Conservation (phyloP, 2,329 filamentous ascomycete species). For the Tolypocladium cylindrosporum region DNA sequence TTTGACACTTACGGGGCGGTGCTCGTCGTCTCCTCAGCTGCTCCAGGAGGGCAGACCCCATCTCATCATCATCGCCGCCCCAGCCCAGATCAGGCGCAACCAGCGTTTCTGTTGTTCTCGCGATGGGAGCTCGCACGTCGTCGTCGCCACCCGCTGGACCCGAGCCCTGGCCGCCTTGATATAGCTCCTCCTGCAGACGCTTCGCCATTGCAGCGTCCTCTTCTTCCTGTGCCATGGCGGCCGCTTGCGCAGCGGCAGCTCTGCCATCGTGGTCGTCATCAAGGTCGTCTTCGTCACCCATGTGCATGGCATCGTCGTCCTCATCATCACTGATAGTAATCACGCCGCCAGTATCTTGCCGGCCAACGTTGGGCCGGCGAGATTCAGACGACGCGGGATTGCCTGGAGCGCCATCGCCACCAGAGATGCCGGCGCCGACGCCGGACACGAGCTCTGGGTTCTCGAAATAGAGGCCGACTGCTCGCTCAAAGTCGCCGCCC, state of each 20-base stretch:
- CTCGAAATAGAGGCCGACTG: conserved; percentile 83
- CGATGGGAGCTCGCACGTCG: conserved; percentile 80
- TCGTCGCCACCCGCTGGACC: conserved; percentile 32
- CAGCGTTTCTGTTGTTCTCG: conserved; percentile 81
- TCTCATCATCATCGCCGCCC: conserved; percentile 31
- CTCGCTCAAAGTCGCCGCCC: conserved; percentile 75
- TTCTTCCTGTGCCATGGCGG: conserved; percentile 52
- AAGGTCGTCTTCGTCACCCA: conserved; percentile 14
- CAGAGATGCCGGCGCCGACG: conserved; percentile 21
- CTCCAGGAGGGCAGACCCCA: conserved; percentile 53
- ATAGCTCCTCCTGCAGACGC: conserved; percentile 85
- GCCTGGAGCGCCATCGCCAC: conserved; percentile 5
- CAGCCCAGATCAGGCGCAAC: conserved; percentile 55
- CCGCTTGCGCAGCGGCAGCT: conserved; percentile 28
- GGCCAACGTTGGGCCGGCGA: conserved; percentile 14
- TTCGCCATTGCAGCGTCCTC: conserved; percentile 92
- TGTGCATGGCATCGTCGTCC: conserved; percentile 32
- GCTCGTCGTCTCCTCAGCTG: conserved; percentile 45
- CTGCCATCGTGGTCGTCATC: conserved; percentile 28
- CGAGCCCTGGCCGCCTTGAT: conserved; percentile 41
- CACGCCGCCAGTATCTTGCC: conserved; percentile 25
- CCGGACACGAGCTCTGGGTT: conserved; percentile 58
- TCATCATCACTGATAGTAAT: conserved; percentile 74
- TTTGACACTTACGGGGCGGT: conserved; percentile 16
- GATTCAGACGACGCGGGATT: conserved; percentile 19